Percentiles rank a stretch among this genome's conserved stretches.
phyloP scores from a whole-genome alignment of 1,284 basidiomycete genomes.

The Sanghuangporus weigelae region DNA sequence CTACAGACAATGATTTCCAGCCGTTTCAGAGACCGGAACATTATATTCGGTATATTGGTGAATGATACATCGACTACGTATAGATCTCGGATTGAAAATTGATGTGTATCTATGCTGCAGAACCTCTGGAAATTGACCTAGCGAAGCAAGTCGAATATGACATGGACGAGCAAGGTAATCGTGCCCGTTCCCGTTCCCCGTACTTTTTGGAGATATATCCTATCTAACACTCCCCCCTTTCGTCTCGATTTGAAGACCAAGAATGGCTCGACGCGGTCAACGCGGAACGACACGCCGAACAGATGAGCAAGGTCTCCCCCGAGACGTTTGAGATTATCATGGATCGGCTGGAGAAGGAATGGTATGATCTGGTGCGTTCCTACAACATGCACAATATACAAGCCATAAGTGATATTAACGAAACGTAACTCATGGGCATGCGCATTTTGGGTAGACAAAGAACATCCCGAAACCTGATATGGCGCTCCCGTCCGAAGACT shows the following conservation, averaged over 20 bases:
- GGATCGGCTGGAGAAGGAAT: conserved; percentile 98
- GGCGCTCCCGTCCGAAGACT: conserved; percentile 85
- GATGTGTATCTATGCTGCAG: conserved; percentile 35
- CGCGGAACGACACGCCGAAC: conserved; percentile 73
- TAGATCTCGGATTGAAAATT: background rate
- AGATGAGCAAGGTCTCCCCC: conserved; percentile 69
- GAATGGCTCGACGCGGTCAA: conserved; percentile 94
- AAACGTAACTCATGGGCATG: background rate
- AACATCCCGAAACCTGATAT: conserved; percentile 82
- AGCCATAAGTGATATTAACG: conserved; percentile 3
- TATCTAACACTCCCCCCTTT: background rate
- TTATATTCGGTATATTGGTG: conserved; percentile 89
- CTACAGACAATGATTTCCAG: conserved; percentile 74
- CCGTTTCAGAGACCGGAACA: conserved; percentile 76
- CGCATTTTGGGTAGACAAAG: conserved; percentile 60
- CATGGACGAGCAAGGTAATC: conserved; percentile 95
- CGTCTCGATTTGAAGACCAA: conserved; percentile 54
- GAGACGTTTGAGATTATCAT: conserved; percentile 96
- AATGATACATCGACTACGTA: conserved; percentile 21
- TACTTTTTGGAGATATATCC: background rate
- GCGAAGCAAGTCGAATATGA: conserved; percentile 97
- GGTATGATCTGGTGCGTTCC: conserved; percentile 84
- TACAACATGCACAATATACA: background rate
- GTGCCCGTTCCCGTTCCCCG: background rate
- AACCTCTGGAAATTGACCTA: conserved; percentile 90